Evolutionary conservation across 2,329 filamentous ascomycete genomes (phyloP).

Genomic region (Nothophaeocryptopus gaeumannii): DNA sequence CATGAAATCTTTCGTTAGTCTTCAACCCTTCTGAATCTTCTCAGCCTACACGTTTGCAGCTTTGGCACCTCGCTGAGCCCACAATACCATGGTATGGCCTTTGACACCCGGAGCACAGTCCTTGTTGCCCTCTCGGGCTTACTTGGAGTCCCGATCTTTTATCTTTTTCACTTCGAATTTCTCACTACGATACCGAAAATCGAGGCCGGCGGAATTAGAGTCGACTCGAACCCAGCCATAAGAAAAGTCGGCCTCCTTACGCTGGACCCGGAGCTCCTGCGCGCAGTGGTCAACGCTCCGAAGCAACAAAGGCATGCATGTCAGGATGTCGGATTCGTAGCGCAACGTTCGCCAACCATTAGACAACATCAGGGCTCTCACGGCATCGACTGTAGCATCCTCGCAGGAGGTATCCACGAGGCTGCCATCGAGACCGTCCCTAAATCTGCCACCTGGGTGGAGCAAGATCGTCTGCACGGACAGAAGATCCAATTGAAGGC

Average conservation of each 20-base stretch:
- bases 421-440: no score
- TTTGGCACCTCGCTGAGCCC: constrained; percentile 2
- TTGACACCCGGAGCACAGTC: constrained; percentile 1
- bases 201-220: background rate
- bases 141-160: background rate
- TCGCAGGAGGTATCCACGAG: background rate
- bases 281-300: background rate
- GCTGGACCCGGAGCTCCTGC: background rate
- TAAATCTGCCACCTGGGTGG: background rate
- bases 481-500: constrained; percentile 6
- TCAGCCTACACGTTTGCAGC: constrained; percentile 3
- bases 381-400: background rate
- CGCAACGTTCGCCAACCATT: constrained; percentile 3
- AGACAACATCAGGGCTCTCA: background rate
- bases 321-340: constrained; percentile 5
- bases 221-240: constrained; percentile 5
- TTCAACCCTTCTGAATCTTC: background rate
- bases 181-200: background rate
- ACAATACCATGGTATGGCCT: background rate
- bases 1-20: background rate
- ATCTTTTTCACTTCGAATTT: background rate
- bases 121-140: background rate
- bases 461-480: constrained; percentile 12
- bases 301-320: background rate
- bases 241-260: constrained; percentile 5